Evolutionary conservation across 305 asterid genomes (phyloP), one percentile per base, ranked within the genome.

Genomic region (Petunia hybrid): DNA sequence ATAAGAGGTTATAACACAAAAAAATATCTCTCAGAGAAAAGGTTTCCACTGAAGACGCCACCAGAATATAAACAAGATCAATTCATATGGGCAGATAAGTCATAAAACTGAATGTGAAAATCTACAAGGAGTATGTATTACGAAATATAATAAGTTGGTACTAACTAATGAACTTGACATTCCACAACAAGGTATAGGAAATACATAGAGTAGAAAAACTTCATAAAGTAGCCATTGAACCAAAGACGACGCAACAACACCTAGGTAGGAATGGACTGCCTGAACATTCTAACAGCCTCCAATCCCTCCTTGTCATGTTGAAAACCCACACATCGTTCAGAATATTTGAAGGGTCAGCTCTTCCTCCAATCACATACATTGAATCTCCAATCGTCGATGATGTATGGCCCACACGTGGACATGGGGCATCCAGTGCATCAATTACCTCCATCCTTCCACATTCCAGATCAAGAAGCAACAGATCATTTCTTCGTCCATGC

Each of bases 361-460:
- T 89, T 82, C 98, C 99, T 81, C 99, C 99, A 83, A 97, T 88
- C 56, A 91, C 89, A 87, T 92, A 93, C 81, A 94, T 65, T 77
- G 70, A 82, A 83, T 93, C 94, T 84, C 93, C 96, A 67, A 92
- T 82, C 40, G 88, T 57, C 12, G 96, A 89, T 81, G 91, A 88
- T 40, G 98, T 87, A 81, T 97, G 99, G 68, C 99, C 99, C 78
- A 97, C 78, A 14, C 98, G 97, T 84, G 99, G 92, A 81, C 91
- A 92, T 51, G 98, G 99, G 60, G 91, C 84, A 66, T 88, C 91
- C 83, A 79, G 80, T 80, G 81, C 87, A 87, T 77, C 78, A 80
- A 97, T 68, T 76, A 68, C 83, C 84, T 94, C 97, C 78, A 87
- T 13, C 41, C 69, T 79, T 71, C 94, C 91, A 83, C 87, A 80